Evolutionary conservation across 1,284 basidiomycete genomes (phyloP).

Genomic region (Apiotrichum siamense): DNA sequence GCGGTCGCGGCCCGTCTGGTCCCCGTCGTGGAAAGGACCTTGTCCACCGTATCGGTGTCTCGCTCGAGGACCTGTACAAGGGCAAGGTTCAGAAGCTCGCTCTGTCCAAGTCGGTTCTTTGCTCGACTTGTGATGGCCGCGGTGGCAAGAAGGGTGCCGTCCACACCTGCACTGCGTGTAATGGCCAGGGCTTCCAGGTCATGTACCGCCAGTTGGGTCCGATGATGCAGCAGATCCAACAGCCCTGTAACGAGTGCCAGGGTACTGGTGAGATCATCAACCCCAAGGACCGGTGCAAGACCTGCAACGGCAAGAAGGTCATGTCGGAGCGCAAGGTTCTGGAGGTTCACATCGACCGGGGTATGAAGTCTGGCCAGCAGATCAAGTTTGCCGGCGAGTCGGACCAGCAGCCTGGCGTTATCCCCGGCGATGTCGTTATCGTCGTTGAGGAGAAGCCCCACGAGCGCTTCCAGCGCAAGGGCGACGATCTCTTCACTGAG

Average conservation of each 20-base stretch:
- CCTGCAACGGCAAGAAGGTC: constrained; percentile 94
- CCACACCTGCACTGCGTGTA: constrained; percentile 69
- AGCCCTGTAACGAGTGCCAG: constrained; percentile 85
- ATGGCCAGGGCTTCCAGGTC: constrained; percentile 85
- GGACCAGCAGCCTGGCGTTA: constrained; percentile 85
- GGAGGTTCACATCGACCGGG: constrained; percentile 99
- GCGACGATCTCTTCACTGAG: constrained; percentile 83
- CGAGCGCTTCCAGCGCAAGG: constrained; percentile 83
- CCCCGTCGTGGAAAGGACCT: constrained; percentile 98
- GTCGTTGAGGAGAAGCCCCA: constrained; percentile 95
- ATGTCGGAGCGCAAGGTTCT: constrained; percentile 92
- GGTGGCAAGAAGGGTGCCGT: constrained; percentile 97
- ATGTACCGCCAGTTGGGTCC: constrained; percentile 89
- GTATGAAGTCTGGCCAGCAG: constrained; percentile 97
- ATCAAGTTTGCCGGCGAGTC: constrained; percentile 93
- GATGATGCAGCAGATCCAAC: constrained; percentile 99
- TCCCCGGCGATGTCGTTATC: constrained; percentile 94
- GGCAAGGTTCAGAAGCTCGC: constrained; percentile 98
- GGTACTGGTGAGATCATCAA: constrained; percentile 93
- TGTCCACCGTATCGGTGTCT: constrained; percentile 91
- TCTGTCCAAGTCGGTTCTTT: constrained; percentile 91
- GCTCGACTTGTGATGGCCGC: constrained; percentile 86
- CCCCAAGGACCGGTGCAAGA: constrained; percentile 84
- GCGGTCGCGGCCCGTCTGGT: constrained; percentile 58
- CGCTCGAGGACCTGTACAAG: constrained; percentile 96